Evolutionary conservation across 768 basidiomycete genomes (phyloP).

Genomic region (Leucocoprinus leucothites): DNA sequence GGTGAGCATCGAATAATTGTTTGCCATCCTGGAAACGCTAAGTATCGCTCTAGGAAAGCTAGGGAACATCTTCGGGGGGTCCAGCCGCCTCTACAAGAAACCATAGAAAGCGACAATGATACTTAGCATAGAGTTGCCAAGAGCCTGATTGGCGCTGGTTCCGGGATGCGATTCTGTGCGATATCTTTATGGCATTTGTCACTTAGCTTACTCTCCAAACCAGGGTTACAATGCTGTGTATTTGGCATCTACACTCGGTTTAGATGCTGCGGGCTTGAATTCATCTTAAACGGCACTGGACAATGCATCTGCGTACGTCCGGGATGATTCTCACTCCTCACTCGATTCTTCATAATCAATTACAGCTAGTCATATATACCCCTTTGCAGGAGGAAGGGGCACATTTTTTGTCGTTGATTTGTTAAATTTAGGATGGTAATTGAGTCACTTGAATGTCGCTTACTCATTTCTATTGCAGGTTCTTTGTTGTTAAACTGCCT

Average conservation of each 20-base stretch:
- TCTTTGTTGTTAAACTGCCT: slow-evolving; percentile 72
- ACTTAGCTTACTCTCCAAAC: not conserved
- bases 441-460: not conserved
- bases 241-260: slow-evolving; percentile 46
- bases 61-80: slow-evolving; percentile 51
- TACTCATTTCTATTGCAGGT: slow-evolving; percentile 31
- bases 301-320: slow-evolving; percentile 39
- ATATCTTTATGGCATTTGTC: not conserved
- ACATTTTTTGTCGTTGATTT: slow-evolving; percentile 47
- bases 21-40: not conserved
- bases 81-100: slow-evolving; percentile 54
- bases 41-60: slow-evolving; percentile 33
- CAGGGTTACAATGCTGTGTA: slow-evolving; percentile 62
- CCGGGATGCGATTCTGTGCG: slow-evolving; percentile 49
- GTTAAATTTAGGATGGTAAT: too few species aligned
- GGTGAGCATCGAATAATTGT: not conserved
- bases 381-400: slow-evolving; percentile 24
- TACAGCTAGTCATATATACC: slow-evolving; percentile 10
- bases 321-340: not conserved
- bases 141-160: slow-evolving; percentile 25
- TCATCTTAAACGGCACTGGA: slow-evolving; percentile 52
- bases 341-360: not conserved
- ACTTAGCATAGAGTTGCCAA: slow-evolving; percentile 44
- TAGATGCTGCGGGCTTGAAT: slow-evolving; percentile 52
- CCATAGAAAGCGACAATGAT: slow-evolving; percentile 37